These are phyloP conservation scores for Lachnellula arida DNA, from an alignment of 2,329 filamentous ascomycete genomes.

Conservation along the genomic window DNA sequence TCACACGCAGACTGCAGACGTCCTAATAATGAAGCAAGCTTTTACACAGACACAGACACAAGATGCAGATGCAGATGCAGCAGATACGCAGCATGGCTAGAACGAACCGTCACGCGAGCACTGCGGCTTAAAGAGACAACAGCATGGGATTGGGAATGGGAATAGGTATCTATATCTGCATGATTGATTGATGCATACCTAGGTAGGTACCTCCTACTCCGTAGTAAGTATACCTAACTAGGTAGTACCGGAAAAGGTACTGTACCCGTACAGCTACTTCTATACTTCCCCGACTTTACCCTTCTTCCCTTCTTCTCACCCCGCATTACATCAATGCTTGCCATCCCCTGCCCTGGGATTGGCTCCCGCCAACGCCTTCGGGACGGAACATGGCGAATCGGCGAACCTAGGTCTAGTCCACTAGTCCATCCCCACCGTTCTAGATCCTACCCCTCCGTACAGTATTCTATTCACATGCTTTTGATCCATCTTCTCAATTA, in stretches of 20 bases:
- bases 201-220: too few relatives aligned
- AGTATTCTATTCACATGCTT: not conserved
- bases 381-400: not conserved
- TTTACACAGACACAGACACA: too few relatives aligned
- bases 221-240: too few relatives aligned
- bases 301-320: too few relatives aligned
- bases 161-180: not conserved
- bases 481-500: not conserved
- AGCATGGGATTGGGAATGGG: not conserved
- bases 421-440: not conserved
- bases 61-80: too few relatives aligned
- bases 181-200: not conserved
- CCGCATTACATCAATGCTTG: not conserved
- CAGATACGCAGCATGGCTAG: not conserved
- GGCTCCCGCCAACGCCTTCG: not conserved
- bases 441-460: too few relatives aligned
- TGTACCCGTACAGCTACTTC: too few relatives aligned
- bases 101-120: constrained; percentile 9
- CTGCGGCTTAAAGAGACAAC: constrained; percentile 1
- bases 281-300: too few relatives aligned
- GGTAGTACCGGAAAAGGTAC: too few relatives aligned
- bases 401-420: too few relatives aligned
- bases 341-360: not conserved
- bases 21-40: not conserved
- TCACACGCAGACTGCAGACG: not conserved